Evolutionary conservation across 805 yeast species (phyloP), one percentile per base, ranked within the genome.

Genomic region (Candida mattraensis): DNA sequence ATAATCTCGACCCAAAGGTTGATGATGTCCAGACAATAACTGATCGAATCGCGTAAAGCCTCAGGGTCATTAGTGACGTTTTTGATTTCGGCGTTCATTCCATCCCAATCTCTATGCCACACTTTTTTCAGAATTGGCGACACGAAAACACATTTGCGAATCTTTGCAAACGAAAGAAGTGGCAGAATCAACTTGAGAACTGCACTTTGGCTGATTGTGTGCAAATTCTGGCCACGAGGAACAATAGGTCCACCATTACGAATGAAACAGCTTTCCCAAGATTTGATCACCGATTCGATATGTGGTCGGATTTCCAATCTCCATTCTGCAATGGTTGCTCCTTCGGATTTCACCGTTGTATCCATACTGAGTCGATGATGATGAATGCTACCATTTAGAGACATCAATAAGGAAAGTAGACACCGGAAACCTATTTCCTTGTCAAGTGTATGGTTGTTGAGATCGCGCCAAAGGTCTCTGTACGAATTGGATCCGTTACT

Each of bases 1-100:
- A 81, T 78, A 32, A 81, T 77, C 44, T 78, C 83, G 30, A 77
- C 76, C 94, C 93, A 84, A 25, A 83, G 61, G 40, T 78, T 73
- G 36, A 84, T 64, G 18, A 83, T 73, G 41, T 72, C 79, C 28
- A 80, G 52, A 1, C 81, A 74, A 47, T 76, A 72, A 26, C 67
- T 69, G 2, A 80, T 69, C 7, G 84, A 74, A 51, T 82, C 88
- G 33, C 81, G 70, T 32, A 82, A 62, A 4, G 81, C 79, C 43
- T 81, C 87, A 33, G 76, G 70, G 51, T 83, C 81, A 28, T 63
- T 60, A 31, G 68, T 62, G 27, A 80, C 55, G 20, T 58, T 57
- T 39, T 70, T 65, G 39, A 82, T 61, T 28, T 69, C 68, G 6
- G 53, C 45, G 47, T 79, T 80, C 87, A 84, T 80, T 0, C 70